Percentiles rank a stretch among this genome's conserved stretches.
These are phyloP conservation scores for Xylariaceae sp. DNA, from an alignment of 2,329 filamentous ascomycete species.

Conservation along the genomic window DNA sequence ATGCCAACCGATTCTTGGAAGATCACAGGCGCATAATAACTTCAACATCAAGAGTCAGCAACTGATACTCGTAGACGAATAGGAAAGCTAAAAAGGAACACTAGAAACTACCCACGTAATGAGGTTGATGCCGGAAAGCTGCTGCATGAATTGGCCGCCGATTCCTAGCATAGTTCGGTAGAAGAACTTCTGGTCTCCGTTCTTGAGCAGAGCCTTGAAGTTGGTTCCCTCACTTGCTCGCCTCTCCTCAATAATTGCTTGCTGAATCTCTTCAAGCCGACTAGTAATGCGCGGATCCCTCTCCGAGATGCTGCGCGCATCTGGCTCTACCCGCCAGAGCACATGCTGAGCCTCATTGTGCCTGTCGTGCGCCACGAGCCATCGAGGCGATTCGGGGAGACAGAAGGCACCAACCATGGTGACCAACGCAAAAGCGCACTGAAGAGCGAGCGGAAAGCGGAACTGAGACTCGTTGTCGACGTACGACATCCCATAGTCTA, in stretches of 20 bases:
- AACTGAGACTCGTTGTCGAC: slow-evolving; percentile 53
- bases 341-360: slow-evolving; percentile 48
- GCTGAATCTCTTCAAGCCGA: too few species aligned
- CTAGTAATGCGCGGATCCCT: too few species aligned
- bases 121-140: slow-evolving; percentile 47
- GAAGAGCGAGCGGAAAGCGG: slow-evolving; percentile 65
- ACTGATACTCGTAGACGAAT: too few species aligned
- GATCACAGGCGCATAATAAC: slow-evolving; percentile 52
- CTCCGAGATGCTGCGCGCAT: too few species aligned
- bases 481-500: slow-evolving; percentile 61
- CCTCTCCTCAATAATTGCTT: too few species aligned
- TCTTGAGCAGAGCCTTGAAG: slow-evolving; percentile 56
- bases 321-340: slow-evolving; percentile 44
- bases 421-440: slow-evolving; percentile 61
- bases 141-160: slow-evolving; percentile 61
- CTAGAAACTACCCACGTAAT: slow-evolving; percentile 34
- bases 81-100: too few species aligned
- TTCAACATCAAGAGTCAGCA: too few species aligned
- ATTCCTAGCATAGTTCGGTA: slow-evolving; percentile 59
- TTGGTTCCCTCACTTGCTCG: slow-evolving; percentile 19
- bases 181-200: slow-evolving; percentile 40
- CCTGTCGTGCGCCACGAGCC: slow-evolving; percentile 49
- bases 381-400: slow-evolving; percentile 56
- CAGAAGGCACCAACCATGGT: slow-evolving; percentile 56
- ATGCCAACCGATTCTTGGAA: slow-evolving; percentile 52